These are phyloP conservation scores for Leishmania braziliensis DNA, from an alignment of 208 protist genomes.

Conservation along the genomic window DNA sequence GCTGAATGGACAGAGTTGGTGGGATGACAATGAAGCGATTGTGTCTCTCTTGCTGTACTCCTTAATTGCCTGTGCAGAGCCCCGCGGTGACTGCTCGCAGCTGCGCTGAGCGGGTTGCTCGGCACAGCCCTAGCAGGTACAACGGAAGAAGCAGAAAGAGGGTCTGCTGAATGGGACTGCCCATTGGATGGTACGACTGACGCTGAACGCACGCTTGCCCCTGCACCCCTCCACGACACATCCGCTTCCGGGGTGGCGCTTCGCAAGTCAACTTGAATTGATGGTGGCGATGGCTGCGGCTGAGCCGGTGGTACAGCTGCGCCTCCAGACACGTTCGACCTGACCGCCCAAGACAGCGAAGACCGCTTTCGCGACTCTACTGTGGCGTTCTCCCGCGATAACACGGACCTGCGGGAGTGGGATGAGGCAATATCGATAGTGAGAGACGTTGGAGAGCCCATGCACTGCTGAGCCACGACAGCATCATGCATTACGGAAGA, in stretches of 20 bases:
- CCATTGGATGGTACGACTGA: not conserved
- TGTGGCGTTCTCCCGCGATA: not conserved
- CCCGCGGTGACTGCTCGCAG: not conserved
- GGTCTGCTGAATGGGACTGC: not conserved
- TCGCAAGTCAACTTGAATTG: not conserved
- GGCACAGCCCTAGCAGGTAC: not conserved
- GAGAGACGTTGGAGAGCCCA: conserved; percentile 13
- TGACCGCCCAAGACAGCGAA: not conserved
- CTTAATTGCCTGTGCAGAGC: not conserved
- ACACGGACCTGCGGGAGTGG: not conserved
- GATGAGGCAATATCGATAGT: conserved; percentile 14
- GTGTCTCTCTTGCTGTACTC: not conserved
- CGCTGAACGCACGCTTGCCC: not conserved
- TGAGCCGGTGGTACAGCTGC: not conserved
- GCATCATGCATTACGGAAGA: not conserved
- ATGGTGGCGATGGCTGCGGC: not conserved
- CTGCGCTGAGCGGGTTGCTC: not conserved
- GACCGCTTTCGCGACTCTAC: not conserved
- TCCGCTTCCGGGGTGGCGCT: not conserved
- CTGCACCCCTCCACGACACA: not conserved
- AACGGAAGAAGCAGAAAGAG: not conserved
- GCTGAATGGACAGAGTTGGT: not conserved
- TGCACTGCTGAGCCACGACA: conserved; percentile 5
- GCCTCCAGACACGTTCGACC: not conserved
- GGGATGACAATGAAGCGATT: not conserved